A percentile compares a stretch with the other conserved stretches of the same genome.
Evolutionary conservation across 345 rosid species (phyloP).

Genomic region (Euphorbia pulcherrima): DNA sequence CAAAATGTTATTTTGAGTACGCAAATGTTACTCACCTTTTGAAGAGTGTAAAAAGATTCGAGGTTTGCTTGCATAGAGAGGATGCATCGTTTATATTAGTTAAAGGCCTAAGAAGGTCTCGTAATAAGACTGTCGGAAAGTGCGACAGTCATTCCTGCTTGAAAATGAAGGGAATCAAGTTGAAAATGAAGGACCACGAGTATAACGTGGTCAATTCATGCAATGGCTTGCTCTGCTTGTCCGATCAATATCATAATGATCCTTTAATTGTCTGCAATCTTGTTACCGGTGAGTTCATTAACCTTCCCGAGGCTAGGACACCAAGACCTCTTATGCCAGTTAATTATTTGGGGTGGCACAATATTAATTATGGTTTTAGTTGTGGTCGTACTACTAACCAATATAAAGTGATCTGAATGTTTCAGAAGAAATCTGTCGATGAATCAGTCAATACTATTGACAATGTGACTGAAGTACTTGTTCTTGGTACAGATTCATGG

Average conservation of each 20-base stretch:
- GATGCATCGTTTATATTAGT: slow-evolving; percentile 37
- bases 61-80: slow-evolving; percentile 45
- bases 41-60: slow-evolving; percentile 47
- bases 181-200: no score
- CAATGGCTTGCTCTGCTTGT: background rate
- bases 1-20: background rate
- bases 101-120: slow-evolving; percentile 46
- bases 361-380: background rate
- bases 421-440: no score
- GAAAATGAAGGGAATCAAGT: no score
- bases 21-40: slow-evolving; percentile 29
- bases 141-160: slow-evolving; percentile 64
- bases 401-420: background rate
- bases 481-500: no score
- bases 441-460: no score
- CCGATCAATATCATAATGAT: background rate
- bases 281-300: background rate
- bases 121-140: slow-evolving; percentile 48
- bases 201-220: background rate
- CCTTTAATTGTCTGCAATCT: background rate
- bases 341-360: no score
- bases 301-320: background rate
- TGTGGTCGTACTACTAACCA: background rate
- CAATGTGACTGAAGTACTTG: no score
- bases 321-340: no score